These are phyloP conservation scores for Tolypocladium sp. DNA, from an alignment of 2,329 filamentous ascomycete species.

Conservation along the genomic window DNA sequence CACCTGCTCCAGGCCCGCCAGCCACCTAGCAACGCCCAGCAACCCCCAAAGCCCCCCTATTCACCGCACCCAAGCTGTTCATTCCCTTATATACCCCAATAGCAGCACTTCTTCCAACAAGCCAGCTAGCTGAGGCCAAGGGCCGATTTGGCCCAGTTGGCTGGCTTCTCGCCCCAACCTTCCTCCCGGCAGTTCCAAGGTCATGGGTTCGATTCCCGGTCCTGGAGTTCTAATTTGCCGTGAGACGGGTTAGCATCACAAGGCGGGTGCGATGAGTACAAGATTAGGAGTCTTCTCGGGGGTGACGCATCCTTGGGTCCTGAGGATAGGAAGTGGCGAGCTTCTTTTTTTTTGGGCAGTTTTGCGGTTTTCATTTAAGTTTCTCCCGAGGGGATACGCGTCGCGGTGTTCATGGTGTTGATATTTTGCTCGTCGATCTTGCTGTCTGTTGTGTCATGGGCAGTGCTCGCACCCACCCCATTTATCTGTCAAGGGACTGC, in stretches of 20 bases:
- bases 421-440: not conserved
- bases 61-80: not conserved
- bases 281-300: not conserved
- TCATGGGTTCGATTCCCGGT: not conserved
- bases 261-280: not conserved
- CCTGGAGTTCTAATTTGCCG: not conserved
- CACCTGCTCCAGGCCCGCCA: no score
- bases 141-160: not conserved
- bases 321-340: not conserved
- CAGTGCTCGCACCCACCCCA: no score
- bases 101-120: not conserved
- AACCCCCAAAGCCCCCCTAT: not conserved
- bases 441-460: no score
- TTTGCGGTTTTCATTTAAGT: not conserved
- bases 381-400: not conserved
- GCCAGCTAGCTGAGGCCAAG: not conserved
- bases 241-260: not conserved
- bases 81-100: not conserved
- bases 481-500: no score
- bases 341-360: no score
- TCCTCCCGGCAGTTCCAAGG: not conserved
- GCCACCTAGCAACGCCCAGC: no score
- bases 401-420: not conserved
- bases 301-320: not conserved
- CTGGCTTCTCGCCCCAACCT: not conserved